phyloP scores from a whole-genome alignment of 75 land plant species.

The Azolla pinnata region DNA sequence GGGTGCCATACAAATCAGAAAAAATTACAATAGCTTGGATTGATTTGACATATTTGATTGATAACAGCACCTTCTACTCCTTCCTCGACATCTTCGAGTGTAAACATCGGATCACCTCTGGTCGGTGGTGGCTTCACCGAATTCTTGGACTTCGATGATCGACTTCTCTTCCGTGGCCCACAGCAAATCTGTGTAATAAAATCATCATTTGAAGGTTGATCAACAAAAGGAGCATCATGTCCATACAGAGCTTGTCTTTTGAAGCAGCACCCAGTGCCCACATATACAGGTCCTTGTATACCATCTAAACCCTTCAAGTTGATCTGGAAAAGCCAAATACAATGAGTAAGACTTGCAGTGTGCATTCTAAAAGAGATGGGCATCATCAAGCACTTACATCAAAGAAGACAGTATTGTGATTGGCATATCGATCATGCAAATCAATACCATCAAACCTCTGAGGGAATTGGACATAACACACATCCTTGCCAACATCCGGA shows the following conservation, averaged over 20 bases:
- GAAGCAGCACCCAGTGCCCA: conserved; percentile 83
- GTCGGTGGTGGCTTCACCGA: conserved; percentile 22
- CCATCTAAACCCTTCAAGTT: conserved; percentile 86
- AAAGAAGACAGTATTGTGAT: conserved; percentile 8
- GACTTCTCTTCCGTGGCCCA: conserved; percentile 44
- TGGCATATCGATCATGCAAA: conserved; percentile 25
- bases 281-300: conserved; percentile 80
- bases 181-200: conserved; percentile 45
- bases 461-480: conserved; percentile 37
- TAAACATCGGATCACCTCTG: conserved; percentile 82
- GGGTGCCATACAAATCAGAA: no score
- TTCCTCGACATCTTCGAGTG: conserved; percentile 77
- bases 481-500: conserved; percentile 8
- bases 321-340: conserved; percentile 33
- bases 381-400: conserved; percentile 11
- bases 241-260: conserved; percentile 87
- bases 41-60: neutral
- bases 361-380: neutral
- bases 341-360: neutral
- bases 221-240: conserved; percentile 66
- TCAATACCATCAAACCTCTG: conserved; percentile 26
- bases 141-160: conserved; percentile 16
- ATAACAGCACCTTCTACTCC: conserved; percentile 59
- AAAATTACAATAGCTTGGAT: no score
- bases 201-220: conserved; percentile 45